Base-by-base conservation (phyloP, 1,284 basidiomycete genomes). In the Malassezia slooffiae region DNA sequence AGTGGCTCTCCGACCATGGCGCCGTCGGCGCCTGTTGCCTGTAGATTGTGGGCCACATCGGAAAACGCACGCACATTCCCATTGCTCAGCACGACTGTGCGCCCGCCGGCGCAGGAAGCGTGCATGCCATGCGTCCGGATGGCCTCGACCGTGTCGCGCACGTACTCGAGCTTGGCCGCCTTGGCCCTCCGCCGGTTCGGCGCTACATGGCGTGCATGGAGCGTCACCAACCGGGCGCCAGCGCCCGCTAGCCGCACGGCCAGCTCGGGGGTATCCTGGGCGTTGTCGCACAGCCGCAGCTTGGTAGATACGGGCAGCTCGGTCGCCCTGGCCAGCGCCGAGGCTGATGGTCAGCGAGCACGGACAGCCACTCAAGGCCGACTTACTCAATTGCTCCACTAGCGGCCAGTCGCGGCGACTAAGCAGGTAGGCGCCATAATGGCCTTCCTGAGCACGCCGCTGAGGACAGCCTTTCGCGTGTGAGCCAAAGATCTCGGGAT, bases 391-490 rank as follows among this genome's bases (percentile, higher is more conserved):
- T 34, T 71, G 59, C 54, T 79, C 73, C 0, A 83, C 75, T 11
- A 80, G 58, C 2, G 78, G 76, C 81, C 82, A 82, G 47, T 84
- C 63, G 28, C 76, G 77, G 56, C 78, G 77, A 12, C 74, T 74
- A 7, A 84, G 73, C 10, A 85, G 72, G 61, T 84, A 85, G 15
- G 79, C 82, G 7, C 83, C 83, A 58, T 76, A 82, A 52, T 80
- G 80, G 9, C 75, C 78, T 31, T 80, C 75, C 29, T 74, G 72
- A 2, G 82, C 82, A 24, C 76, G 74, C 38, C 80, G 76, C 56
- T 82, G 82, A 13, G 83, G 83, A 63, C 82, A 85, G 17, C 83
- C n/a, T n/a, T n/a, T n/a, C n/a, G n/a, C n/a, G n/a, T n/a, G n/a
- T n/a, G n/a, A n/a, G n/a, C n/a, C n/a, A n/a, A n/a, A n/a, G n/a